A percentile compares a stretch with the other conserved stretches of the same genome.
Conservation (phyloP, 2,329 filamentous ascomycete species). For the Colletotrichum plurivorum region DNA sequence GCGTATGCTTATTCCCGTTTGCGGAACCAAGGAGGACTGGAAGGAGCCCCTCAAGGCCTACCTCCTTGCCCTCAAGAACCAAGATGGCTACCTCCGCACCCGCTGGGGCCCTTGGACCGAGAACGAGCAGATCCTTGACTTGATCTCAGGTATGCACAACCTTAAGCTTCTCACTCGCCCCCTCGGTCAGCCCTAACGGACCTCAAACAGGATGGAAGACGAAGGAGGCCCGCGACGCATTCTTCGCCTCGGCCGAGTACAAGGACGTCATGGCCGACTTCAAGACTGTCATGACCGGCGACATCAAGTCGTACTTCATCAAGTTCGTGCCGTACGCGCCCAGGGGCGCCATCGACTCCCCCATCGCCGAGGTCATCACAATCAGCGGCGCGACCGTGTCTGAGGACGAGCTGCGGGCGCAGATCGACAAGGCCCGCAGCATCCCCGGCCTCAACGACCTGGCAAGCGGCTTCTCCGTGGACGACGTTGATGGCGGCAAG, state of each 20-base stretch:
- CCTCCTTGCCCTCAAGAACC: conserved; percentile 29
- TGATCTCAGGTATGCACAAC: conserved; percentile 26
- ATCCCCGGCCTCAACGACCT: conserved; percentile 31
- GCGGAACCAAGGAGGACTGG: conserved; percentile 33
- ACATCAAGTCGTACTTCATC: conserved; percentile 29
- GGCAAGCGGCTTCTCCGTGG: conserved; percentile 19
- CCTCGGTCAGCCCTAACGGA: rapidly evolving
- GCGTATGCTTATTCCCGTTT: conserved; percentile 35
- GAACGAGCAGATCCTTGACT: conserved; percentile 29
- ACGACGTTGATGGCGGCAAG: conserved; percentile 20
- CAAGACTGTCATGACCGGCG: conserved; percentile 22
- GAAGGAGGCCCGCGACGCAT: conserved; percentile 26
- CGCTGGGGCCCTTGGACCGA: conserved; percentile 37
- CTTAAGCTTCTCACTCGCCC: neutral
- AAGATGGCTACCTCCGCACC: conserved; percentile 33
- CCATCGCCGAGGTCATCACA: conserved; percentile 32
- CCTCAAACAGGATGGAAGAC: conserved; percentile 33
- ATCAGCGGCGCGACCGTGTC: conserved; percentile 16
- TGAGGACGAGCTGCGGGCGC: conserved; percentile 27
- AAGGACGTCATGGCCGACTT: conserved; percentile 17
- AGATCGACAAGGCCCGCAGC: conserved; percentile 21
- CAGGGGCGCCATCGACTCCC: conserved; percentile 33
- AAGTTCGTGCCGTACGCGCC: conserved; percentile 35
- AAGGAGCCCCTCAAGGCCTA: conserved; percentile 33
- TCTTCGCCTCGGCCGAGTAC: conserved; percentile 25